Conservation (phyloP, 2,329 filamentous ascomycete genomes). For the Knufia fluminis region DNA sequence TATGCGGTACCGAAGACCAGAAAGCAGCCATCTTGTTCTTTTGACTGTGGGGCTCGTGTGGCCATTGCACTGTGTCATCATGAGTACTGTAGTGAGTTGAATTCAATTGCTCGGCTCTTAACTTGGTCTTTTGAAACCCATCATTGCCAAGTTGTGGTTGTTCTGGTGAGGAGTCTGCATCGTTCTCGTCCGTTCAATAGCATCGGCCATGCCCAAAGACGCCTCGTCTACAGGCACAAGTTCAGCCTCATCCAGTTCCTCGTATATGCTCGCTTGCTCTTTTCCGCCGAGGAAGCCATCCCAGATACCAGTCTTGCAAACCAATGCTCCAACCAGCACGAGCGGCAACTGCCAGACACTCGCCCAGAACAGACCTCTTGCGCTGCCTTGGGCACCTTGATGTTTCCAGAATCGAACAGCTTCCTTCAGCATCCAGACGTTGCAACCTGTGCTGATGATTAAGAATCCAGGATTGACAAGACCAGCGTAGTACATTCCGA, state of each 20-base stretch:
- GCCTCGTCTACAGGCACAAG: constrained; percentile 11
- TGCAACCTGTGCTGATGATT: constrained; percentile 68
- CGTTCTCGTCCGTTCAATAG: not conserved
- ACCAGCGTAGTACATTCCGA: constrained; percentile 65
- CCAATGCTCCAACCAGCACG: constrained; percentile 78
- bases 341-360: constrained; percentile 93
- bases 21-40: no score
- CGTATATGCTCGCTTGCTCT: constrained; percentile 41
- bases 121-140: constrained; percentile 20
- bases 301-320: constrained; percentile 92
- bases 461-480: constrained; percentile 84
- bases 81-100: no score
- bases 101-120: no score
- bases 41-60: no score
- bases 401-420: constrained; percentile 72
- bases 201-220: constrained; percentile 15
- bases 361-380: constrained; percentile 86
- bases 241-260: constrained; percentile 43
- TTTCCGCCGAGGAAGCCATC: constrained; percentile 64
- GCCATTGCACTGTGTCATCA: no score
- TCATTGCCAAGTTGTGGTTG: constrained; percentile 16
- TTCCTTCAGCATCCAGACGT: constrained; percentile 74
- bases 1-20: no score
- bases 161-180: constrained; percentile 2
- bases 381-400: constrained; percentile 69